Conservation (phyloP, 2,329 filamentous ascomycete species). For the Calonectria montana region DNA sequence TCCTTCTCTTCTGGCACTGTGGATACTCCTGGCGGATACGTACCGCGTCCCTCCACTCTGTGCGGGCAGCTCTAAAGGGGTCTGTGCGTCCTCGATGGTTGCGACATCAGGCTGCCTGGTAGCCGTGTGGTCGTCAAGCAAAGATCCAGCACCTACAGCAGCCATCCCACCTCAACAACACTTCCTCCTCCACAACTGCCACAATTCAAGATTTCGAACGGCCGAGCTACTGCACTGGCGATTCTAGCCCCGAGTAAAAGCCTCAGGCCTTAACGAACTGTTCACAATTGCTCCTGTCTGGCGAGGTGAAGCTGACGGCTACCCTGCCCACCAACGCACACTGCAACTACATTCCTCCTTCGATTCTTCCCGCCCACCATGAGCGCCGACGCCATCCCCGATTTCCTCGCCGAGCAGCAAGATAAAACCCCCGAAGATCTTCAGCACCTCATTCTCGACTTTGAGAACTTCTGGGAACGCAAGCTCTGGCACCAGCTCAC, state of each 20-base stretch:
- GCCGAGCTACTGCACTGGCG: background rate
- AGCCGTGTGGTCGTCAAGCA: slow-evolving; percentile 49
- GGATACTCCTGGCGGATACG: background rate
- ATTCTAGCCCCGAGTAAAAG: background rate
- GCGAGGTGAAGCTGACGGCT: slow-evolving; percentile 37
- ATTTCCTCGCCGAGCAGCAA: slow-evolving; percentile 92
- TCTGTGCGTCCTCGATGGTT: slow-evolving; percentile 41
- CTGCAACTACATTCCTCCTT: slow-evolving; percentile 17
- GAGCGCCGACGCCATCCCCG: slow-evolving; percentile 88
- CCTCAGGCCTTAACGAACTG: slow-evolving; percentile 2
- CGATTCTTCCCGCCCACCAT: slow-evolving; percentile 59
- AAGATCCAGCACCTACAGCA: slow-evolving; percentile 30
- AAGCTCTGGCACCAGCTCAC: slow-evolving; percentile 99
- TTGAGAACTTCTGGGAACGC: slow-evolving; percentile 97
- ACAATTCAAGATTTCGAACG: background rate
- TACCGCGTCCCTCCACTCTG: background rate
- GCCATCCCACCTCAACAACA: background rate
- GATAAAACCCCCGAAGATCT: slow-evolving; percentile 89
- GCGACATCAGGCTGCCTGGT: slow-evolving; percentile 52
- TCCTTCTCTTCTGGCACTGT: background rate
- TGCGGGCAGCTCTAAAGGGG: slow-evolving; percentile 29
- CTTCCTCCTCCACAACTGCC: background rate
- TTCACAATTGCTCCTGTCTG: slow-evolving; percentile 6
- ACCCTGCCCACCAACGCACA: slow-evolving; percentile 32
- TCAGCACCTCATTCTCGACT: slow-evolving; percentile 87